Evolutionary conservation across 345 rosid genomes (phyloP).

Genomic region (Arabidopsis suecica): DNA sequence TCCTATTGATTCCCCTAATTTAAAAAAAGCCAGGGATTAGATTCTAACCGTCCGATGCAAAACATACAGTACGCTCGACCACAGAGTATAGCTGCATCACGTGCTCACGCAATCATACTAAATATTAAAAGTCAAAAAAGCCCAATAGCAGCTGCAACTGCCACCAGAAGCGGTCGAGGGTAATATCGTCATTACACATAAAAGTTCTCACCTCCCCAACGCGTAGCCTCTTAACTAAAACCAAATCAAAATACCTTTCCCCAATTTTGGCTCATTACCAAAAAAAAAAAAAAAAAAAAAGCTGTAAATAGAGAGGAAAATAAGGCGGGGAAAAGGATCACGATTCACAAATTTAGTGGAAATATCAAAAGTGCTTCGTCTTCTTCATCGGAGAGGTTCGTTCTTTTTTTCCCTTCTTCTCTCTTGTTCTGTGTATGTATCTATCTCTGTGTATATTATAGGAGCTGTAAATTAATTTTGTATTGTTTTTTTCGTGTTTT

Average conservation of each 20-base stretch:
- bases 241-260: conserved; percentile 29
- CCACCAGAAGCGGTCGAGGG: conserved; percentile 39
- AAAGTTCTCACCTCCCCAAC: conserved; percentile 27
- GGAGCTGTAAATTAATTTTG: neutral
- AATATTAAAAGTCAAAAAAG: conserved; percentile 29
- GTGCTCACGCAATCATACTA: conserved; percentile 31
- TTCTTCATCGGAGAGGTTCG: conserved; percentile 44
- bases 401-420: neutral
- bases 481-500: neutral
- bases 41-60: conserved; percentile 19
- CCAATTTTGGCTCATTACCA: conserved; percentile 9
- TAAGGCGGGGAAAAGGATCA: conserved; percentile 44
- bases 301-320: conserved; percentile 39
- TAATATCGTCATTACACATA: neutral
- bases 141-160: conserved; percentile 41
- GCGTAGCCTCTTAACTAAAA: conserved; percentile 25
- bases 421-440: neutral
- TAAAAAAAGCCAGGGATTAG: neutral
- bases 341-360: conserved; percentile 7
- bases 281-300: neutral
- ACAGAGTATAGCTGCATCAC: conserved; percentile 29
- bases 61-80: conserved; percentile 13
- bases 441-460: neutral
- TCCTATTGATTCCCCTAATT: neutral
- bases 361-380: conserved; percentile 9